Base-by-base conservation (phyloP, 1,284 basidiomycete genomes). In the Heterobasidion occidentale region DNA sequence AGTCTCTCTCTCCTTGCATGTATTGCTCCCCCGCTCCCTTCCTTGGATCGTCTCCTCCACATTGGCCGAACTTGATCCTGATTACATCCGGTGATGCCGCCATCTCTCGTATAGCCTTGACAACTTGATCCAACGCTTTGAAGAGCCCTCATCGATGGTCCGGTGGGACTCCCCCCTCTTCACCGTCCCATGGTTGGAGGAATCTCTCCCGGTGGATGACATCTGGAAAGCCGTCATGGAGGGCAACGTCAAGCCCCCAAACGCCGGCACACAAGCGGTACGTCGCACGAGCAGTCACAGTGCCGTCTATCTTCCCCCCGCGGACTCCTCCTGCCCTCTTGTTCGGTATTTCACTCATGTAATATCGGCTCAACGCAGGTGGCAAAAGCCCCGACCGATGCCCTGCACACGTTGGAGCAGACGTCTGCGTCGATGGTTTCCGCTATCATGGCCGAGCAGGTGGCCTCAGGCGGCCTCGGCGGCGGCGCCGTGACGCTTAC, bases 91-190 rank as follows among this genome's bases (percentile, higher is more conserved):
- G 27, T 27, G 27, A 5, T 27, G 4, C 27, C 27, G 27, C 35
- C 2, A 6, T 35, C 8, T 36, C 7, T 34, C 15, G n/a, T 17
- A 20, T 67, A 96, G 94, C 2, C 79, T 98, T 44, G 91, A 96
- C 33, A 96, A 95, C 69, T 81, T 99, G 2, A 73, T 97, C 12
- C 79, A 86, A 68, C 83, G 96, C 44, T 98, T 87, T 64, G 96
- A 99, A 74, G 96, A 98, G 69, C 96, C 96, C 0, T 94, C 91
- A 0, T 94, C 94, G 0, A 96, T 96, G 88, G 93, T 92, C 11
- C 83, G 95, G 48, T 99, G 96, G 96, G 96, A 99, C 71, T 90
- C 94, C 0, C 96, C 96, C 0, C 78, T 98, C 36, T 91, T 98
- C 68, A 92, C 90, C 1, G 72, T 98, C 0, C 74, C 86, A 2